Percentiles rank a stretch among this genome's conserved stretches.
phyloP scores from a whole-genome alignment of 2,329 filamentous ascomycete genomes.

The Ophiosphaerella narmari region DNA sequence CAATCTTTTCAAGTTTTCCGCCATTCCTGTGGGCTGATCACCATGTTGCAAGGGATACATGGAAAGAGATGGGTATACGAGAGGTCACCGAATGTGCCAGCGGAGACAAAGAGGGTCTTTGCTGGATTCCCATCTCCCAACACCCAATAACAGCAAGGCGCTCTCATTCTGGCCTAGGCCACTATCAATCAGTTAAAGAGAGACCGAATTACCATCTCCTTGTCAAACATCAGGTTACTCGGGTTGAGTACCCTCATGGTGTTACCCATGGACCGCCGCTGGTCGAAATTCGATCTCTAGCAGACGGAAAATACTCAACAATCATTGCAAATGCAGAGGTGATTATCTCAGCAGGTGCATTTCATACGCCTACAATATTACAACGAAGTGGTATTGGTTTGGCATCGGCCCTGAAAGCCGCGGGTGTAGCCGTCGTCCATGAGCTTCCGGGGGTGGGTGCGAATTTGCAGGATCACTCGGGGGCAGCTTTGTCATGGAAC shows the following conservation, averaged over 20 bases:
- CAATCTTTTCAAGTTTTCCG: slow-evolving; percentile 7
- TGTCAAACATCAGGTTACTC: slow-evolving; percentile 4
- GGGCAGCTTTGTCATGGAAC: background rate
- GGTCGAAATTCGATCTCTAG: slow-evolving; percentile 36
- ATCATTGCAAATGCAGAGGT: slow-evolving; percentile 46
- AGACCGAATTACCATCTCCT: slow-evolving; percentile 16
- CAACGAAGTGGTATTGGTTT: slow-evolving; percentile 65
- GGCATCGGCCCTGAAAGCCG: slow-evolving; percentile 51
- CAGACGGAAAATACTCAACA: background rate
- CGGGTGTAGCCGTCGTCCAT: slow-evolving; percentile 54
- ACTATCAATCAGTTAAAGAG: slow-evolving; percentile 6
- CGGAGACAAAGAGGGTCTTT: slow-evolving; percentile 8
- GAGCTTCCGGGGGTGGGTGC: slow-evolving; percentile 65
- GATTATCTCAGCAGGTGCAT: slow-evolving; percentile 53
- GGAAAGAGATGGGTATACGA: slow-evolving; percentile 5
- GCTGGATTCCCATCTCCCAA: slow-evolving; percentile 9
- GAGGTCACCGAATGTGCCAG: slow-evolving; percentile 3
- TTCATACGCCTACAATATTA: slow-evolving; percentile 59
- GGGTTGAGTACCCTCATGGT: slow-evolving; percentile 4
- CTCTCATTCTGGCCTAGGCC: slow-evolving; percentile 13
- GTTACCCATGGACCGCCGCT: slow-evolving; percentile 1
- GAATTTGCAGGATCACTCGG: slow-evolving; percentile 63
- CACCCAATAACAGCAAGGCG: slow-evolving; percentile 7
- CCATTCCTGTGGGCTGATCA: slow-evolving; percentile 10
- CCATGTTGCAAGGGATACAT: slow-evolving; percentile 4